phyloP scores from a whole-genome alignment of 1,284 basidiomycete genomes.

The Vanrija humicola region DNA sequence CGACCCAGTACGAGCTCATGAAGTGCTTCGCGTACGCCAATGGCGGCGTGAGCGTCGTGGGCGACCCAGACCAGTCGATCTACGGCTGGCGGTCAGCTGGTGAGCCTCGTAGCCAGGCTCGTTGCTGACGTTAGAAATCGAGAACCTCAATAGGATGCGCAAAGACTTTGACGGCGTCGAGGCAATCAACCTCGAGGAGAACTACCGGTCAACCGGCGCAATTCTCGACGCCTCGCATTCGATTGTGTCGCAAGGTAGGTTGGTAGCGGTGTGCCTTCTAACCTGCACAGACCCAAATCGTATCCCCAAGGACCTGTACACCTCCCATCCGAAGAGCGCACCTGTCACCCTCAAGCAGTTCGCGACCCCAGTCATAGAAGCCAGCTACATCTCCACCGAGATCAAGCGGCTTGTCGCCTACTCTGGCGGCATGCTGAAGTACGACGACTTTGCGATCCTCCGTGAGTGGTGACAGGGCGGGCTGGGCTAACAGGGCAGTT shows the following conservation, averaged over 20 bases:
- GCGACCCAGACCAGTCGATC: constrained; percentile 90
- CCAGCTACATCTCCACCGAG: constrained; percentile 69
- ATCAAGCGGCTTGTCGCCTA: constrained; percentile 72
- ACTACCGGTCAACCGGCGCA: constrained; percentile 77
- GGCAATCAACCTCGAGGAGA: constrained; percentile 77
- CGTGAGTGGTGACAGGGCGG: constrained; percentile 54
- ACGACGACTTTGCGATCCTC: constrained; percentile 75
- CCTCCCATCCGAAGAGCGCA: constrained; percentile 63
- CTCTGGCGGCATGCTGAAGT: constrained; percentile 67
- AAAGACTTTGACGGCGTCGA: constrained; percentile 62
- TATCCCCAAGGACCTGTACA: constrained; percentile 70
- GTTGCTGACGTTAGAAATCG: constrained; percentile 54
- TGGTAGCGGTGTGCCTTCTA: background rate
- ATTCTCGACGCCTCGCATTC: constrained; percentile 73
- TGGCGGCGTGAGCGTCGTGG: constrained; percentile 73
- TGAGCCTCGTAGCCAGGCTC: constrained; percentile 6
- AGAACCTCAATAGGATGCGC: constrained; percentile 73
- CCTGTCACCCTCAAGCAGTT: constrained; percentile 54
- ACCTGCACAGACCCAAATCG: constrained; percentile 51
- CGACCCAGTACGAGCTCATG: constrained; percentile 81
- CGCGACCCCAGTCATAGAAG: constrained; percentile 54
- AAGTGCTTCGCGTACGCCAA: constrained; percentile 59
- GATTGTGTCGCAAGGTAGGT: constrained; percentile 72
- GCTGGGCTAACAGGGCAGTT: constrained; percentile 52
- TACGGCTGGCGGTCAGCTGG: constrained; percentile 83